Evolutionary conservation across 2,329 filamentous ascomycete species (phyloP), one percentile per base, ranked within the genome.

Genomic region (Neonectria coccinea): DNA sequence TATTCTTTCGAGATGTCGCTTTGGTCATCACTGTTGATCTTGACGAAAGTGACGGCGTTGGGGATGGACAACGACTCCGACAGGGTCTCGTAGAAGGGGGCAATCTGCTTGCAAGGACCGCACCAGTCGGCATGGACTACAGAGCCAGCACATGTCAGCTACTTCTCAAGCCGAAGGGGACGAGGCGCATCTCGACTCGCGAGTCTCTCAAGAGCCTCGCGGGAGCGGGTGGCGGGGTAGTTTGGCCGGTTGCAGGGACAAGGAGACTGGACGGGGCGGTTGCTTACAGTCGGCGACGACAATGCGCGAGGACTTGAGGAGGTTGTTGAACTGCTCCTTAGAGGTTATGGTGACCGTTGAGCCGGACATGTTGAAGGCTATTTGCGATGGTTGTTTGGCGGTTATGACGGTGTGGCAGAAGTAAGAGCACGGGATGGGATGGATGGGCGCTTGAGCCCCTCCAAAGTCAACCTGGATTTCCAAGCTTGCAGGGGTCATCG

Each of bases 61-160:
- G 91, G 87, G 56, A 89, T 87, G 18, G 92, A 91, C 50, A 97
- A 86, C 66, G 89, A 85, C 48, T 81, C 77, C 33, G 94, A 89
- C 53, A 97, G 87, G 76, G 90, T 83, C 74, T 96, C 92, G 82
- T 93, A 97, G 67, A 94, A 80, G 18, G 94, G 93, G 6, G 91
- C 92, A 70, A 98, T 94, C 69, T 88, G 85, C 73, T 93, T 92
- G 86, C 94, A 97, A 75, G 93, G 92, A 36, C 84, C 90, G 76
- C 92, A 97, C 90, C 92, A 96, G 75, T 93, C 90, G 74, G 94
- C 93, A 75, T 92, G 95, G 85, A 97, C 93, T 97, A 71, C 48
- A 70, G 65, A 25, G 60, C 62, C 47, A 62, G 56, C 45, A 56
- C 27, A 25, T 18, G 65, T 74, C 48, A 75, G 70, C 56, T 29